A percentile compares a stretch with the other conserved stretches of the same genome.
phyloP scores from a whole-genome alignment of 371 early-diverging fungal species.

The Antonospora locustae region DNA sequence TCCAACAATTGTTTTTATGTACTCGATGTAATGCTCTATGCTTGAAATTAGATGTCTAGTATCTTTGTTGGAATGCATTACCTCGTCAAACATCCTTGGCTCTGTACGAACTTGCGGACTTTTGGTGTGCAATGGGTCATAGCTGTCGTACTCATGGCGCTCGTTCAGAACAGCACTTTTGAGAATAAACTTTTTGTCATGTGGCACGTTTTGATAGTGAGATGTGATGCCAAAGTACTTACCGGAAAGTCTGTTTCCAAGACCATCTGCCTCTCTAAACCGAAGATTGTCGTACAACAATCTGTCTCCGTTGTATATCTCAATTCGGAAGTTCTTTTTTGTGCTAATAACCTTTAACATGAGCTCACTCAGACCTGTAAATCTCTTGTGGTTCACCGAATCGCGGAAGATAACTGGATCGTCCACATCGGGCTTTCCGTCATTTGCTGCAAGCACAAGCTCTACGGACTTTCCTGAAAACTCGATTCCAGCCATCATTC shows the following conservation, averaged over 20 bases:
- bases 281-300: constrained; percentile 53
- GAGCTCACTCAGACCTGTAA: constrained; percentile 44
- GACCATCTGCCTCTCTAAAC: constrained; percentile 18
- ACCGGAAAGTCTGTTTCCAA: constrained; percentile 25
- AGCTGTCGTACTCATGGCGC: constrained; percentile 44
- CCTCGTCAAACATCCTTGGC: constrained; percentile 28
- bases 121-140: constrained; percentile 31
- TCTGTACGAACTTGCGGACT: constrained; percentile 12
- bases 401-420: constrained; percentile 45
- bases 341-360: constrained; percentile 53
- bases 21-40: constrained; percentile 41
- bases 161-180: constrained; percentile 28
- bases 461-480: constrained; percentile 42
- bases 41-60: constrained; percentile 48
- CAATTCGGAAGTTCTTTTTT: constrained; percentile 54
- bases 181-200: constrained; percentile 41
- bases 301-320: constrained; percentile 45
- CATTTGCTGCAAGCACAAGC: constrained; percentile 46
- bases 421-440: constrained; percentile 34
- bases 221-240: constrained; percentile 52
- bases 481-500: constrained; percentile 54
- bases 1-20: constrained; percentile 45
- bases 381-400: constrained; percentile 46
- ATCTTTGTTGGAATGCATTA: constrained; percentile 41
- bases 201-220: constrained; percentile 38